Evolutionary conservation across 768 basidiomycete species (phyloP), one percentile per base, ranked within the genome.

Genomic region (Tulasnella sp.): DNA sequence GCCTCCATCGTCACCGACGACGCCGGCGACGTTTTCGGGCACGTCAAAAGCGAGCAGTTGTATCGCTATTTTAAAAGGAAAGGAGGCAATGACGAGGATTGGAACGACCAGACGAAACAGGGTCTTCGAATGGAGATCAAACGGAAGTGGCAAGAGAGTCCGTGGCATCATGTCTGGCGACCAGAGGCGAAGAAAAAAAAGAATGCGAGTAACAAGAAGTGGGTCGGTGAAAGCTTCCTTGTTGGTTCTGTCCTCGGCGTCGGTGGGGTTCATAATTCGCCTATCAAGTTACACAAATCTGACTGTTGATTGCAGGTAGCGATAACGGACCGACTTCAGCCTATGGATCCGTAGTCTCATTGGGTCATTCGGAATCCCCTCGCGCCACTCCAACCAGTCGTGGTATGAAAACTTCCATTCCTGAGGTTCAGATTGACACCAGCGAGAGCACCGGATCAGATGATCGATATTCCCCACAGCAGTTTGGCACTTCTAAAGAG

Each of bases 171-270:
- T 9, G 58, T 48, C 21, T 59, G 58, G 58, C 26, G 24, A n/a
- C 27, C 41, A 26, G 42, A 59, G n/a, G n/a, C n/a, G 23, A 50
- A 19, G 24, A n/a, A 52, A 7, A 32, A 38, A 26, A 48, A 59
- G 21, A 51, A 19, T 26, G 29, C 24, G 3, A 19, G 21, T 30
- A 48, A 50, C 38, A 27, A 42, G 55, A 56, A 56, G 30, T 59
- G 58, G 58, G 58, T 59, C 29, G 58, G 58, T 13, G 49, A 38
- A 23, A 59, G 58, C n/a, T 59, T 59, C 32, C 19, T 59, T n/a
- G 42, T 59, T 27, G 58, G 58, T 21, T 44, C 48, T 27, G 58
- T 59, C 21, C 29, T 59, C 7, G 58, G 58, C 10, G 42, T 56
- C 17, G 55, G 55, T 10, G 55, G 45, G 43, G 42, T 7, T 48